phyloP scores from a whole-genome alignment of 805 yeast species.

The Monosporozyma yasuniensis region DNA sequence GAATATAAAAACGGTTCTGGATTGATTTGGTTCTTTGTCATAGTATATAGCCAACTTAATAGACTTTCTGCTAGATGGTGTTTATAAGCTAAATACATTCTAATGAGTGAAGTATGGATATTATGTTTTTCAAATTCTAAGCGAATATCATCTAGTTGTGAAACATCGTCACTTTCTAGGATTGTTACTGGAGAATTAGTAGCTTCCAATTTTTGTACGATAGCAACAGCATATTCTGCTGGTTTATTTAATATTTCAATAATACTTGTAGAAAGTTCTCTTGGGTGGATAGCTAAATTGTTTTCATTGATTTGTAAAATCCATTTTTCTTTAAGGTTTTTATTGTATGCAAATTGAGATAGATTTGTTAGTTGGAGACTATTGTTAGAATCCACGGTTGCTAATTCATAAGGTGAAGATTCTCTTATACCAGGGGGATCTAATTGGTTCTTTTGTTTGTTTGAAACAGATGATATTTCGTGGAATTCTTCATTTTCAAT shows the following conservation, averaged over 20 bases:
- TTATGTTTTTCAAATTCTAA: slow-evolving; percentile 16
- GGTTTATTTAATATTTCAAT: slow-evolving; percentile 19
- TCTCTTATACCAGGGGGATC: background rate
- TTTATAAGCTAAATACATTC: slow-evolving; percentile 20
- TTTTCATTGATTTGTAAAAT: slow-evolving; percentile 23
- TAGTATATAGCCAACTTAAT: slow-evolving; percentile 16
- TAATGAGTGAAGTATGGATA: slow-evolving; percentile 15
- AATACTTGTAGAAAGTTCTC: slow-evolving; percentile 21
- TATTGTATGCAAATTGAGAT: slow-evolving; percentile 7
- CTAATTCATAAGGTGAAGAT: background rate
- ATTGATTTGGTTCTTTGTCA: slow-evolving; percentile 8
- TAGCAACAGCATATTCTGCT: slow-evolving; percentile 18
- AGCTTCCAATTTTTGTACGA: slow-evolving; percentile 13
- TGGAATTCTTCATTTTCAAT: slow-evolving; percentile 1
- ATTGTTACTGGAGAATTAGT: slow-evolving; percentile 17
- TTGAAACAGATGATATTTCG: background rate
- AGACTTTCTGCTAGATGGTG: slow-evolving; percentile 19
- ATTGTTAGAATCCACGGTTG: slow-evolving; percentile 1
- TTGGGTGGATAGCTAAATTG: slow-evolving; percentile 18
- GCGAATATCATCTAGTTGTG: slow-evolving; percentile 12
- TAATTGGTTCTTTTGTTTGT: background rate
- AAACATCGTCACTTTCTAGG: slow-evolving; percentile 12
- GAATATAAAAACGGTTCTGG: slow-evolving; percentile 9
- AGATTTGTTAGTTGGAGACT: slow-evolving; percentile 1
- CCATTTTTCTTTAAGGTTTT: slow-evolving; percentile 13